Percentiles rank a stretch among this genome's conserved stretches.
Evolutionary conservation across 768 basidiomycete species (phyloP).

Genomic region (Pilatotrama ljubarskyi): DNA sequence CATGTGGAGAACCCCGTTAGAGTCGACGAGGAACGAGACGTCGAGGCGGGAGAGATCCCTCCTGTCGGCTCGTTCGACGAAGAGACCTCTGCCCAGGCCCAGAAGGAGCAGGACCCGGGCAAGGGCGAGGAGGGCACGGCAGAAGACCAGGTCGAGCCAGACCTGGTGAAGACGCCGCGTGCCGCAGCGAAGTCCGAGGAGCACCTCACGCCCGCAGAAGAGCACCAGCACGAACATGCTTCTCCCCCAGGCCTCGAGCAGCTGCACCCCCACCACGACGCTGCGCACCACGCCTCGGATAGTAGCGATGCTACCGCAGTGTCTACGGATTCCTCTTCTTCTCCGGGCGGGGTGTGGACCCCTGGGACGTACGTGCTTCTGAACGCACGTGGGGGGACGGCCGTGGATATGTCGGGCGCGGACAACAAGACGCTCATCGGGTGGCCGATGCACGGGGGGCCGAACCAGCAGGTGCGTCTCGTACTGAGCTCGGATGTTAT

Average conservation of each 20-base stretch:
- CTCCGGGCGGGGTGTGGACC: slow-evolving; percentile 19
- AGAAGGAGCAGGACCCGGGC: neutral
- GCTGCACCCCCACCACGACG: neutral
- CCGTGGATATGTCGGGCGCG: slow-evolving; percentile 27
- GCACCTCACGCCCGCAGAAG: neutral
- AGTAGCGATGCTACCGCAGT: slow-evolving; percentile 17
- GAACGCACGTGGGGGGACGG: slow-evolving; percentile 27
- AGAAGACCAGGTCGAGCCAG: neutral
- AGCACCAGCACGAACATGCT: neutral
- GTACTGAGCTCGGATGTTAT: neutral
- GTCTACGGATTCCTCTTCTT: neutral
- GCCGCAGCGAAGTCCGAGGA: slow-evolving; percentile 15
- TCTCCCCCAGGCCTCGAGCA: neutral
- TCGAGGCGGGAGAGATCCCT: slow-evolving; percentile 6
- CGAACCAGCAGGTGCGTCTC: slow-evolving; percentile 28
- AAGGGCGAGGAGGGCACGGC: neutral
- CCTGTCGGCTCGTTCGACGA: slow-evolving; percentile 1
- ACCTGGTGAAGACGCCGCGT: slow-evolving; percentile 7
- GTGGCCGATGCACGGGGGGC: slow-evolving; percentile 24
- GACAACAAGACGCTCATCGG: slow-evolving; percentile 28
- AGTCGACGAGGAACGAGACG: slow-evolving; percentile 2
- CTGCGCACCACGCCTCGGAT: neutral
- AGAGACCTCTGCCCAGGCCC: neutral
- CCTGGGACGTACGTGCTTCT: slow-evolving; percentile 28
- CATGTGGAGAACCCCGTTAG: neutral